These are phyloP conservation scores for Colletotrichum brevisporum DNA, from an alignment of 2,329 filamentous ascomycete species.

Conservation along the genomic window DNA sequence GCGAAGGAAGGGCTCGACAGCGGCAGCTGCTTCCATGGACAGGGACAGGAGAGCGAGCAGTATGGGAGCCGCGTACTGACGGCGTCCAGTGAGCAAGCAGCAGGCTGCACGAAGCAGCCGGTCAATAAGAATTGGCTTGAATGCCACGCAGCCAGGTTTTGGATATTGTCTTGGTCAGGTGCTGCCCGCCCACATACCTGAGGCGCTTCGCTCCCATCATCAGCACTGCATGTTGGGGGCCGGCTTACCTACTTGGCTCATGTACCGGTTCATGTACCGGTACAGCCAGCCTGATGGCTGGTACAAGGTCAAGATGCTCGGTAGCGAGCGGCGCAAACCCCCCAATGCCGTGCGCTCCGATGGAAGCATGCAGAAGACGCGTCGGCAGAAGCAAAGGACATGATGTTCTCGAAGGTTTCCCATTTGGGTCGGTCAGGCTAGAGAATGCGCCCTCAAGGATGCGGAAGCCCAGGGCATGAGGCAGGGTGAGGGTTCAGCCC, in stretches of 20 bases:
- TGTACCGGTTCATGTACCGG: conserved; percentile 11
- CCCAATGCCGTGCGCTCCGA: neutral
- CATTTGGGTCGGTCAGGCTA: conserved; percentile 21
- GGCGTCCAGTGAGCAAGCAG: neutral
- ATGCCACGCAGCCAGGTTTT: neutral
- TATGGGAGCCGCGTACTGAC: conserved; percentile 37
- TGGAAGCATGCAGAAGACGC: conserved; percentile 1
- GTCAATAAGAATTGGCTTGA: neutral
- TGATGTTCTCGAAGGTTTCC: conserved; percentile 33
- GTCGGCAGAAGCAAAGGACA: conserved; percentile 1
- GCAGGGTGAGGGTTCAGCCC: conserved; percentile 24
- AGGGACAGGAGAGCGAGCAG: conserved; percentile 43
- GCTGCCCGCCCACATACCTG: neutral
- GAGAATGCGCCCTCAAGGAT: neutral
- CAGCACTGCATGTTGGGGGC: conserved; percentile 4
- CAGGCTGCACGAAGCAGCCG: conserved; percentile 14
- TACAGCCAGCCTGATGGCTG: neutral
- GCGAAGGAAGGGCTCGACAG: conserved; percentile 58
- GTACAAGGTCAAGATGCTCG: neutral
- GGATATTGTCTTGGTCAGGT: neutral
- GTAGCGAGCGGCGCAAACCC: conserved; percentile 17
- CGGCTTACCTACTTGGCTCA: neutral
- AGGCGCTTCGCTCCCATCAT: neutral
- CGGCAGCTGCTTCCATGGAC: conserved; percentile 38
- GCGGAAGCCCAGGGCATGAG: no score